Evolutionary conservation across 768 basidiomycete species (phyloP), one percentile per base, ranked within the genome.

Genomic region (Leccinellum rugosiceps): DNA sequence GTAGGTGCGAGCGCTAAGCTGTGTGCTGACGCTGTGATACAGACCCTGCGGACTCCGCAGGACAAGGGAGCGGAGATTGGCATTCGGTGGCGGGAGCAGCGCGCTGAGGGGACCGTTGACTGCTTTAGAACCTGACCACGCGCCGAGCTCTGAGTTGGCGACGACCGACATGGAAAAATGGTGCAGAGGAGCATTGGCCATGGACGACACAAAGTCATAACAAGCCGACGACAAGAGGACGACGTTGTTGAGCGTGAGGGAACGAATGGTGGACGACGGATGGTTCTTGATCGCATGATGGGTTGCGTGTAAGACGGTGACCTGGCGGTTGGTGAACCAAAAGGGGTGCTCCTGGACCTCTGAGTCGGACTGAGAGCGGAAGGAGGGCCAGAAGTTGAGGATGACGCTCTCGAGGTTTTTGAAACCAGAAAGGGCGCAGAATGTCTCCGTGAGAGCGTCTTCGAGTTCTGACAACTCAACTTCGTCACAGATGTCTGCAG

Each of bases 341-440:
- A 61, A 72, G 5, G 70, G 72, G 19, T 66, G 61, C 15, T 72
- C 72, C 17, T 52, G 66, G 8, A 66, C 43, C 46, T 72, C 70
- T 10, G 28, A 14, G 2, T 64, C 70, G 6, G 19, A 31, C 15
- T 68, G 62, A 7, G 70, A 65, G 23, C 51, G 53, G 58, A 72
- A 73, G 0, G 68, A 68, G 8, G 70, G 70, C 70, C 70, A 72
- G 31, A 72, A 72, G 52, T 65, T 70, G 52, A 73, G 64, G 6
- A 55, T 52, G 14, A 72, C 55, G 8, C 52, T 57, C 35, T 62
- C 57, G 3, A 72, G 63, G 32, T 60, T 63, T 55, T 58, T 55
- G 46, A 72, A 62, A 17, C 35, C 41, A 1, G 64, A 19, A 1
- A 72, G 57, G 5, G 64, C 31, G 30, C 63, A 65, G 17, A 72